Conservation (phyloP, 2,329 filamentous ascomycete species). For the Boeremia lycopersici region DNA sequence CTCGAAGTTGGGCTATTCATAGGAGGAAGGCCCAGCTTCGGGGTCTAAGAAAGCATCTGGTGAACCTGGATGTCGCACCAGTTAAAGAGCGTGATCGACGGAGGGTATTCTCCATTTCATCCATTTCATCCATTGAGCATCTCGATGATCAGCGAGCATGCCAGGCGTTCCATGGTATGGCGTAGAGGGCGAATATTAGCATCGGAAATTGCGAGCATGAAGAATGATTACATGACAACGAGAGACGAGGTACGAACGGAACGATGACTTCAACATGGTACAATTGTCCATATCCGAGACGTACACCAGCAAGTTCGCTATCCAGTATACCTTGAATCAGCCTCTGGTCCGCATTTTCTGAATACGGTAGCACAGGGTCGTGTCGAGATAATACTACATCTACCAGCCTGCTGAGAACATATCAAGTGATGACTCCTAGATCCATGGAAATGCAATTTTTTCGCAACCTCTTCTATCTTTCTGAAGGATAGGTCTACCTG, state of each 20-base stretch:
- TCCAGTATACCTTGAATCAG: no score
- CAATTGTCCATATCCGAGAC: neutral
- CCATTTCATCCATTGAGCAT: neutral
- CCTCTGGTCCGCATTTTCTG: no score
- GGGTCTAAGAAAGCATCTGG: neutral
- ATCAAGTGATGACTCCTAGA: no score
- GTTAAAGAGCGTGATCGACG: neutral
- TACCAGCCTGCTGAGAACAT: no score
- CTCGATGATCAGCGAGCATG: slow-evolving; percentile 7
- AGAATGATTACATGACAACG: neutral
- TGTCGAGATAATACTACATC: no score
- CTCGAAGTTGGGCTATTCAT: slow-evolving; percentile 39
- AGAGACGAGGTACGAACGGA: neutral
- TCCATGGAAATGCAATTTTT: no score
- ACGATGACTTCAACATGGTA: neutral
- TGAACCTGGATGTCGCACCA: neutral
- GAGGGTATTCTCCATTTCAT: neutral
- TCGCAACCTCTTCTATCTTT: no score
- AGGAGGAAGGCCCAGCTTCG: slow-evolving; percentile 1
- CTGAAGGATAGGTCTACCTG: no score
- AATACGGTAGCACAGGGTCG: no score
- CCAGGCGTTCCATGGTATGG: slow-evolving; percentile 14
- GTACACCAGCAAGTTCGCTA: no score
- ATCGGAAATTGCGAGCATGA: neutral
- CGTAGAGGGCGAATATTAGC: slow-evolving; percentile 10